Evolutionary conservation across 2,329 filamentous ascomycete species (phyloP), one percentile per base, ranked within the genome.

Genomic region (Penicillium concentricum): DNA sequence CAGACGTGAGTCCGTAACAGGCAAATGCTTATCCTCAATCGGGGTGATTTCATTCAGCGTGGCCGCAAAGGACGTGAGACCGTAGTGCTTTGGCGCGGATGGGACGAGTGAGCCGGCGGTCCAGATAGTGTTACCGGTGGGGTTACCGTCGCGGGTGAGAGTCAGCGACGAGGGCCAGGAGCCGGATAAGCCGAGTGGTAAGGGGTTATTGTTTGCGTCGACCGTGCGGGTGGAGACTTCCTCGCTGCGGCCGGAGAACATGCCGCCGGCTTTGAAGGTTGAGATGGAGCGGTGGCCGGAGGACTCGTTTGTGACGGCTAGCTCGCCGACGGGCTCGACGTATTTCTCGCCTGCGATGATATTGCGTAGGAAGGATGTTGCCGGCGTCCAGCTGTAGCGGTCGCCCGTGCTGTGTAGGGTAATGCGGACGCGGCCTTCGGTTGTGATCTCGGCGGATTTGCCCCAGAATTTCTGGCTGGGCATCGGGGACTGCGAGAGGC

Each of bases 291-390:
- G 92, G 63, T 89, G 86, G 8, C 92, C 91, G 0, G 87, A 91
- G 5, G 84, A 88, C 68, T 99, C 94, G 72, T 93, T 93, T 62
- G 85, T 78, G 34, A 99, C 84, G 24, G 87, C 86, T 90, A 97
- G 94, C 42, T 85, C 91, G 44, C 92, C 92, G 0, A 95, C 91
- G 0, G 94, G 94, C 76, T 99, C 94, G 13, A 97, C 87, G 71
- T 99, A 99, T 76, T 97, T 99, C 75, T 99, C 94, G 38, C 94
- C 94, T 67, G 96, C 93, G 54, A 99, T 95, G 51, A 99, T 91
- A 72, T 99, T 99, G 46, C 94, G 87, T 53, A 99, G 78, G 76
- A 97, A 97, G 63, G 90, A 91, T 5, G 91, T 96, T 1, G 93
- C 91, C 18, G 91, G 82, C 44, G 84, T 88, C 91, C 92, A 99